A percentile compares a stretch with the other conserved stretches of the same genome.
These are phyloP conservation scores for Sodiomyces alkalinus DNA, from an alignment of 2,329 filamentous ascomycete species.

Conservation along the genomic window DNA sequence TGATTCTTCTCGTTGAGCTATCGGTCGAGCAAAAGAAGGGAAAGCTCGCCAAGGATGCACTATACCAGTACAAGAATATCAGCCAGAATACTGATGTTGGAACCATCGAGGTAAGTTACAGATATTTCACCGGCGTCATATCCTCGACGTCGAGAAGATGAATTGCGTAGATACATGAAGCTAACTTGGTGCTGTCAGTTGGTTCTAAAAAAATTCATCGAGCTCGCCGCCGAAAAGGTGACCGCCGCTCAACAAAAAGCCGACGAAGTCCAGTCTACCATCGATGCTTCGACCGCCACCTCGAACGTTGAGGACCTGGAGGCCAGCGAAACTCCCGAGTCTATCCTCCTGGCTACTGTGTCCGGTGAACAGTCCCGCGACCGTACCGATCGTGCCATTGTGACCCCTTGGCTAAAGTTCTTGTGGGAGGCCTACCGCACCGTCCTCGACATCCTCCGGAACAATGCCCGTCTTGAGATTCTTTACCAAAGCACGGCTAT, in stretches of 20 bases:
- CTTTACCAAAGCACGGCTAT: slow-evolving; percentile 98
- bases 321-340: slow-evolving; percentile 93
- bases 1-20: slow-evolving; percentile 93
- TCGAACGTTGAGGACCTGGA: slow-evolving; percentile 86
- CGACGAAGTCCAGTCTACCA: slow-evolving; percentile 78
- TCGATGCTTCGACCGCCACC: slow-evolving; percentile 59
- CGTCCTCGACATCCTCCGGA: slow-evolving; percentile 94
- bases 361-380: slow-evolving; percentile 96
- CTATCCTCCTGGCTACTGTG: slow-evolving; percentile 91
- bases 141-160: no score
- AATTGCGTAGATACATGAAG: neutral
- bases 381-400: slow-evolving; percentile 92
- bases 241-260: slow-evolving; percentile 91
- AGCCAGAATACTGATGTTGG: slow-evolving; percentile 97
- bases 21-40: slow-evolving; percentile 96
- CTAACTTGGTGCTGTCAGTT: slow-evolving; percentile 36
- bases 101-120: slow-evolving; percentile 85
- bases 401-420: slow-evolving; percentile 98
- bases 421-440: slow-evolving; percentile 99
- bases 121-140: no score
- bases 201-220: slow-evolving; percentile 95
- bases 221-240: slow-evolving; percentile 91
- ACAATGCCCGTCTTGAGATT: slow-evolving; percentile 92
- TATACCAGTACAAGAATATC: slow-evolving; percentile 99
- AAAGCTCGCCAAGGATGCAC: slow-evolving; percentile 93